phyloP scores from a whole-genome alignment of 495 filamentous ascomycete species.

The Aspergillus hancockii region DNA sequence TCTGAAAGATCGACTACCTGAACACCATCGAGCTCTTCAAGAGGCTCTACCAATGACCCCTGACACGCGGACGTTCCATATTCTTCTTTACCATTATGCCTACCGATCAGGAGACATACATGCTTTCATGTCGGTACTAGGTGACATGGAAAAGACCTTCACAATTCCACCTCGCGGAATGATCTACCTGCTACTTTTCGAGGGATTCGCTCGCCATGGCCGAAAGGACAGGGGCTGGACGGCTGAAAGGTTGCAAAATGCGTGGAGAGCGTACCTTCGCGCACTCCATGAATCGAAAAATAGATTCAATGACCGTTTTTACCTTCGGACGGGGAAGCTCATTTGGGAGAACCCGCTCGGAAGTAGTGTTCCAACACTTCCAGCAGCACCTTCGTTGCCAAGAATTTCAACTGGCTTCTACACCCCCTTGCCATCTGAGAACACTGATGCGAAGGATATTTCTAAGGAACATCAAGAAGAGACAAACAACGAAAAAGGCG shows the following conservation, averaged over 20 bases:
- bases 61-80: conserved; percentile 48
- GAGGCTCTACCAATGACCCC: conserved; percentile 40
- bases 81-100: conserved; percentile 41
- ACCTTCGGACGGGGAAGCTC: conserved; percentile 19
- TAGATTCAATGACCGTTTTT: conserved; percentile 38
- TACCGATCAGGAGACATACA: conserved; percentile 37
- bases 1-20: conserved; percentile 31
- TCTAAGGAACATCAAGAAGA: background rate
- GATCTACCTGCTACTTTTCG: conserved; percentile 59
- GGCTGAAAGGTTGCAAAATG: conserved; percentile 50
- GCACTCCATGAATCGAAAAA: conserved; percentile 56
- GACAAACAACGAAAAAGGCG: background rate
- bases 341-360: conserved; percentile 43
- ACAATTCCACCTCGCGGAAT: conserved; percentile 41
- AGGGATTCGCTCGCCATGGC: conserved; percentile 73
- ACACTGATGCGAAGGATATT: background rate
- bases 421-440: conserved; percentile 28
- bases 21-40: conserved; percentile 39
- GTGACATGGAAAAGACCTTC: conserved; percentile 44
- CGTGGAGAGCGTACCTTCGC: conserved; percentile 48
- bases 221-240: conserved; percentile 68
- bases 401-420: conserved; percentile 27
- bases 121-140: conserved; percentile 36
- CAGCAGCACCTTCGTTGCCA: background rate
- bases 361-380: background rate